Evolutionary conservation across 2,329 filamentous ascomycete species (phyloP), one percentile per base, ranked within the genome.

Genomic region (Colletotrichum tropicicola): DNA sequence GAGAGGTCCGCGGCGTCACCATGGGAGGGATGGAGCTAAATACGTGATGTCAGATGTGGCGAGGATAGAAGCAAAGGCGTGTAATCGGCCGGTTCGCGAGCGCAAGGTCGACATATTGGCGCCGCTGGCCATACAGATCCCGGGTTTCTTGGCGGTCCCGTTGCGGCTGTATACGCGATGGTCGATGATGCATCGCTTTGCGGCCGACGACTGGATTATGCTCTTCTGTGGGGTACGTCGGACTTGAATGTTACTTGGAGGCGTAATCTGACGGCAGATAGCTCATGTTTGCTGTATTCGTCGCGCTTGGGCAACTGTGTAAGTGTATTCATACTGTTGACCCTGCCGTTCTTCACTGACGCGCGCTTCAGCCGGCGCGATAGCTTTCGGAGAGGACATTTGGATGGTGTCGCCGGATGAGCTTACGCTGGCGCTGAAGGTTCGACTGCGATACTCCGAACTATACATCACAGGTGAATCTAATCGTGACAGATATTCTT

Each of bases 171-270:
- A 74, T 48, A 73, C 73, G 15, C 71, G 79, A 12, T 77, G 76
- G 75, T 71, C 63, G 35, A 74, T 72, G 6, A 65, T 71, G 6
- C 68, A 71, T 5, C 64, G 70, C 5, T 73, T 77, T 21, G 76
- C 75, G 25, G 15, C 74, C 5, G 80, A 82, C 49, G 80, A 82
- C 65, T 80, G 77, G 67, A 69, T 80, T 17, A 77, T 80, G 71
- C 66, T 77, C 5, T 66, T 70, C n/a, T 73, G 76, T 17, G 70
- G 72, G 60, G 77, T 79, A 70, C 41, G 75, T 61, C 30, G 15
- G 25, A 15, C 19, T 45, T n/a, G 17, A 12, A 5, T 4, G 10
- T 1, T 2, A 6, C 6, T 48, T 19, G 3, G 21, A n/a, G n/a
- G n/a, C n/a, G n/a, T n/a, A n/a, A n/a, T n/a, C 10, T 52, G 23